Evolutionary conservation across 768 basidiomycete genomes (phyloP), one percentile per base, ranked within the genome.

Genomic region (Lactifluus piperatus): DNA sequence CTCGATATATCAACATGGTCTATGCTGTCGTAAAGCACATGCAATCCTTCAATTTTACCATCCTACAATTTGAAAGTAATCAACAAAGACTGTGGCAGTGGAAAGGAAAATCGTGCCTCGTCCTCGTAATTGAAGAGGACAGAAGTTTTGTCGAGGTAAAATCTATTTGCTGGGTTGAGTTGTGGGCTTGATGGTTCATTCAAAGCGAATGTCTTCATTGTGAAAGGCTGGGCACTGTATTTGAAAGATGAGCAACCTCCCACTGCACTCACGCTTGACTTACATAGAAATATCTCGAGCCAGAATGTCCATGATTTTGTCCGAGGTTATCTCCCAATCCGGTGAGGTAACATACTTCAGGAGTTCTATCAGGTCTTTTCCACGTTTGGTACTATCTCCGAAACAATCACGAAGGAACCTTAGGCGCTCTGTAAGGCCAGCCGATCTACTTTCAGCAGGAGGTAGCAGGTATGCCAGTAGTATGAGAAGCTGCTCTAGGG

Each of bases 221-320:
- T 20, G 37, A 65, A 65, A 36, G 64, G 64, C 30, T 65, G 64
- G 18, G 64, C 20, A 43, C 64, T 65, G 26, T 8, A 26, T 24
- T 20, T 11, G 18, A 29, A 24, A 22, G 13, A 16, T 36, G 37
- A 36, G 29, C 22, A 10, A 4, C 16, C 13, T 44, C 4, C 27
- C 13, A 14, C 32, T 3, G 16, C n/a, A 27, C 16, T 48, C 26
- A 24, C 30, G 22, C 22, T 7, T 7, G 6, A 60, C 64, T 13
- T 50, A 63, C 64, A 63, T 49, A 14, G 62, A 49, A 10, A 65
- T 57, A 57, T 65, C 57, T 26, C 62, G 62, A 16, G 62, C 62
- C 16, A 65, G 56, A 29, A 65, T 64, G 44, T 65, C 62, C 24
- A 65, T 39, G 22, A 65, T 60, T 49, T 60, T 64, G 37, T 58